Base-by-base conservation (phyloP, 352 stramenopile genomes). In the Pythium grandisporangium region DNA sequence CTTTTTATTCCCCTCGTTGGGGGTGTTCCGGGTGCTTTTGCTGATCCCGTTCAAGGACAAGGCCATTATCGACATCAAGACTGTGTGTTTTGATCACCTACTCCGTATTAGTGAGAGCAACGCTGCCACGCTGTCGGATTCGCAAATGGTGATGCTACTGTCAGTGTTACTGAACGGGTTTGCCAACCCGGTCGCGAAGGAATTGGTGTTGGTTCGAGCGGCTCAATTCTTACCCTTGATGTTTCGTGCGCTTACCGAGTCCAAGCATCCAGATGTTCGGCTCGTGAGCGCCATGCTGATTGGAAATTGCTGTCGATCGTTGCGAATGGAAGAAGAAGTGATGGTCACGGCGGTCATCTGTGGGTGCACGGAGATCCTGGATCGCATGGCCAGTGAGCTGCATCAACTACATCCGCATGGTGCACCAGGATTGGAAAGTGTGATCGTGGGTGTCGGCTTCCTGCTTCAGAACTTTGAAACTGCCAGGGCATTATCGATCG, bases 271-370 rank as follows among this genome's bases (percentile, higher is more conserved):
- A 29, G 60, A 84, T 23, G 42, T 68, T 41, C 63, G 72, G 19
- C 53, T 83, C 19, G 44, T 91, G 14, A 70, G 71, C 19, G 66
- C 71, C 23, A 64, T 64, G 33, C 51, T 88, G 20, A 65, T 91
- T 25, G 66, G 69, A 55, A 91, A 91, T 45, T 84, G 73, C 54
- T 85, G 66, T 37, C 53, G 82, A 30, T 65, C 71, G 14, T 62
- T 85, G 35, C 51, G 72, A 30, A 62, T 80, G 8, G 77, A 78
- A 25, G 72, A 91, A 35, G 72, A 87, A 24, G 53, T 81, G 12
- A 58, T 85, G 25, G 62, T 88, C 43, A 85, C 71, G 21, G 81
- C 67, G 13, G 59, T 91, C 17, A 58, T 91, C 19, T 84, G 71
- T 22, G 77, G 77, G 6, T 72, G 63, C 5, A 58, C 78, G 7